Conservation (phyloP, 345 rosid genomes). For the Eutrema heterophyllum region DNA sequence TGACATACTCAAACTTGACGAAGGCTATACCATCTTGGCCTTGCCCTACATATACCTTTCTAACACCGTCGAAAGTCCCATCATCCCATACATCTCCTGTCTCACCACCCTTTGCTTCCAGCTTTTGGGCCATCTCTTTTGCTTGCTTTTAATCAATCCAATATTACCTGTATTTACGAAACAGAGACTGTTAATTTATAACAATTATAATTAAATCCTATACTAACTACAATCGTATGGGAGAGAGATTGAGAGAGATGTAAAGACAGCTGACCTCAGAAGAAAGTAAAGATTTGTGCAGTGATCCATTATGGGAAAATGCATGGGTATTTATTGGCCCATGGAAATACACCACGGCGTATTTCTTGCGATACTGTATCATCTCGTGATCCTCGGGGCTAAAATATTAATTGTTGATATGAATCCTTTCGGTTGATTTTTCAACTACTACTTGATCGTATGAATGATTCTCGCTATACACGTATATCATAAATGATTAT, state of each 20-base stretch:
- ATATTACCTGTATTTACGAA: neutral
- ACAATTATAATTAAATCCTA: neutral
- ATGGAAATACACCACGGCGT: neutral
- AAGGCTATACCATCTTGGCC: constrained; percentile 9
- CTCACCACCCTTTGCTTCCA: constrained; percentile 8
- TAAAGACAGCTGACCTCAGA: neutral
- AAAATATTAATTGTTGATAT: no score
- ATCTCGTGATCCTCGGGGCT: neutral
- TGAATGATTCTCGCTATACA: no score
- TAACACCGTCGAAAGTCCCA: constrained; percentile 11
- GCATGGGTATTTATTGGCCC: constrained; percentile 5
- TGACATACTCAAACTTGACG: constrained; percentile 20
- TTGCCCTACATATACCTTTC: constrained; percentile 7
- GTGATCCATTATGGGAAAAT: neutral
- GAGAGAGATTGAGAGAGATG: neutral
- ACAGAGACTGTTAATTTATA: neutral
- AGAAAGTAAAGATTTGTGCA: neutral
- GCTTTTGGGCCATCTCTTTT: constrained; percentile 9
- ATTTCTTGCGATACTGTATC: neutral
- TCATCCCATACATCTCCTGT: constrained; percentile 22
- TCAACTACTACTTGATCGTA: no score
- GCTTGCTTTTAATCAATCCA: neutral
- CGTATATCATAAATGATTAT: no score
- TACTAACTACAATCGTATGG: neutral
- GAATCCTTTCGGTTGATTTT: no score